Conservation (phyloP, 768 basidiomycete genomes). For the Collybiopsis confluens region DNA sequence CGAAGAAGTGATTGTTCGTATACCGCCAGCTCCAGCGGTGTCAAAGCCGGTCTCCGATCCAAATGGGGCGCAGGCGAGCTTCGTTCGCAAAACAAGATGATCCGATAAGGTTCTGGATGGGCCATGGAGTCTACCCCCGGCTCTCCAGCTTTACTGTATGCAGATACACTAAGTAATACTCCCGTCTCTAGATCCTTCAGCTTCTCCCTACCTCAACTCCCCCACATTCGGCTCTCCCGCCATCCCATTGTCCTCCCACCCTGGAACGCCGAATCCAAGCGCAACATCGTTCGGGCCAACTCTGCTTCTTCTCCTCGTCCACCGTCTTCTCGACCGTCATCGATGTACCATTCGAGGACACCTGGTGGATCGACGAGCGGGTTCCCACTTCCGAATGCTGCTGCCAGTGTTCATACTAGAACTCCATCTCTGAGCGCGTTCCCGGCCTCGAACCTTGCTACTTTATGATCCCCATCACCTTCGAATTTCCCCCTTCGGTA, state of each 20-base stretch:
- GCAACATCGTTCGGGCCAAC: background rate
- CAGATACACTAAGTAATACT: conserved; percentile 28
- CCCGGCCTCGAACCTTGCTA: background rate
- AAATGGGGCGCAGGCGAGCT: conserved; percentile 70
- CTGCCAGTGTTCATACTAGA: too few relatives aligned
- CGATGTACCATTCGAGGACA: background rate
- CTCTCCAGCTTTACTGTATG: conserved; percentile 21
- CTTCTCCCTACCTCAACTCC: conserved; percentile 26
- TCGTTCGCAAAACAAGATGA: conserved; percentile 51
- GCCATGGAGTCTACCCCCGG: conserved; percentile 44
- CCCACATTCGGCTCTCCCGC: conserved; percentile 11
- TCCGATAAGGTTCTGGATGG: conserved; percentile 60
- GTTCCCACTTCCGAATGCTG: background rate
- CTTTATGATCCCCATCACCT: background rate
- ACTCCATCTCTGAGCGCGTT: too few relatives aligned
- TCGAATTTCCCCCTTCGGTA: background rate
- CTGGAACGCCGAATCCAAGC: conserved; percentile 9
- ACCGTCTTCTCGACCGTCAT: conserved; percentile 1
- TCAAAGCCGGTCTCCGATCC: conserved; percentile 47
- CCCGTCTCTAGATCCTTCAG: conserved; percentile 24
- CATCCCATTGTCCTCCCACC: conserved; percentile 10
- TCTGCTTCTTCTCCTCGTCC: too few relatives aligned
- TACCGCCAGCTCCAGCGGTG: conserved; percentile 61
- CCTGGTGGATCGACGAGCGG: conserved; percentile 1
- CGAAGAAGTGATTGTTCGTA: conserved; percentile 56